phyloP scores from a whole-genome alignment of 495 filamentous ascomycete genomes.

The Podospora bellae-mahoneyi region DNA sequence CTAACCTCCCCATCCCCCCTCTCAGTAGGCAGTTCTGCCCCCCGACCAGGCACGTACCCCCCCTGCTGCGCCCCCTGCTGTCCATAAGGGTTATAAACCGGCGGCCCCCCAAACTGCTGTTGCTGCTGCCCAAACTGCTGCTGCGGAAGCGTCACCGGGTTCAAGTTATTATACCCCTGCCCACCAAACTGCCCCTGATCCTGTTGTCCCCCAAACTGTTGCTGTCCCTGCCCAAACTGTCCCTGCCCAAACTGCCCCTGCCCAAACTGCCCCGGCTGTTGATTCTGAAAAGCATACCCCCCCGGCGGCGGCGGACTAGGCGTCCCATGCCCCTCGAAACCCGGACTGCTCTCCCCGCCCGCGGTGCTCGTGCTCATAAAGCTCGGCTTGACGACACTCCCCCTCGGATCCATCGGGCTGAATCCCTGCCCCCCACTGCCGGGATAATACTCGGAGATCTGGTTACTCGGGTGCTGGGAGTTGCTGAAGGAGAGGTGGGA shows the following conservation, averaged over 20 bases:
- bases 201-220: neutral
- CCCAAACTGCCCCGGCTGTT: slow-evolving; percentile 10
- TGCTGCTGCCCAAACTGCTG: neutral
- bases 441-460: neutral
- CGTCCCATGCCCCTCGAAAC: neutral
- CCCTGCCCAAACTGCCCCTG: slow-evolving; percentile 7
- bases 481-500: neutral
- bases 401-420: slow-evolving; percentile 6
- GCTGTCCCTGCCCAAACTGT: slow-evolving; percentile 3
- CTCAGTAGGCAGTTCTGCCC: slow-evolving; percentile 24
- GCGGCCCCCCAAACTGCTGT: slow-evolving; percentile 17
- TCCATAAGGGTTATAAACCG: neutral
- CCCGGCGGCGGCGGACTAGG: neutral
- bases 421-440: neutral
- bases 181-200: too few relatives aligned
- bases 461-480: neutral
- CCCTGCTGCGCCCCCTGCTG: neutral
- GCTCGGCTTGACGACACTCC: neutral
- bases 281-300: neutral
- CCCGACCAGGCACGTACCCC: neutral
- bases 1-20: slow-evolving; percentile 28
- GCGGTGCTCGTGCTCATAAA: neutral
- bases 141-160: neutral
- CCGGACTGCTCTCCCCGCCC: neutral
- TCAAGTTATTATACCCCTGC: too few relatives aligned